A percentile compares a stretch with the other conserved stretches of the same genome.
phyloP scores from a whole-genome alignment of 1,284 basidiomycete genomes.

The Malassezia japonica region DNA sequence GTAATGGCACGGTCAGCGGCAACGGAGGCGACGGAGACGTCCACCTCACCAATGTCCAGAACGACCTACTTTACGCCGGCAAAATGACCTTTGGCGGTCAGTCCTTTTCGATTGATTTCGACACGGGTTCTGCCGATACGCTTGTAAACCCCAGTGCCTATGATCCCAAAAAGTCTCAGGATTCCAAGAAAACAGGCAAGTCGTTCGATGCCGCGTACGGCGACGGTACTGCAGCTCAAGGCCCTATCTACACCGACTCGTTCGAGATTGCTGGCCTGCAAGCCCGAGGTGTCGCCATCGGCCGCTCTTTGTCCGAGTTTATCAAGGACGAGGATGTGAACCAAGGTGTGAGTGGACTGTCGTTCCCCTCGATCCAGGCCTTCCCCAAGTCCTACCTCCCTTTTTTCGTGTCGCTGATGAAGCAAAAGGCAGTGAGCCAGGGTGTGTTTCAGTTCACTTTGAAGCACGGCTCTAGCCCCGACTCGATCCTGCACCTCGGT shows the following conservation, averaged over 20 bases:
- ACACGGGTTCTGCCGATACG: conserved; percentile 43
- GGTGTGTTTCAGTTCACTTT: conserved; percentile 54
- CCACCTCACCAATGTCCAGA: conserved; percentile 25
- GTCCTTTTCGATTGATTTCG: conserved; percentile 38
- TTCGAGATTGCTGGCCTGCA: conserved; percentile 49
- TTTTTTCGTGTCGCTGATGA: conserved; percentile 26
- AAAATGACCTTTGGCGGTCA: conserved; percentile 33
- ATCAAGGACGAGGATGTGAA: conserved; percentile 21
- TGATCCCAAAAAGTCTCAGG: conserved; percentile 25
- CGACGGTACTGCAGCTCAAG: conserved; percentile 55
- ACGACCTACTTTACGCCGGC: conserved; percentile 38
- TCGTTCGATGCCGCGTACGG: conserved; percentile 55
- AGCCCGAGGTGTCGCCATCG: conserved; percentile 46
- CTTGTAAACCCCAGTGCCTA: conserved; percentile 37
- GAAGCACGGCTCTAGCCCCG: conserved; percentile 50
- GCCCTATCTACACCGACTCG: conserved; percentile 55
- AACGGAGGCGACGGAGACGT: conserved; percentile 45
- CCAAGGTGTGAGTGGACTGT: conserved; percentile 48
- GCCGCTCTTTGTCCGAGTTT: conserved; percentile 42
- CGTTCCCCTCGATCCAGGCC: conserved; percentile 26
- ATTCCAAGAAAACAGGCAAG: conserved; percentile 29
- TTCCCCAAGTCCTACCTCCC: conserved; percentile 26
- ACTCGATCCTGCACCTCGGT: conserved; percentile 58
- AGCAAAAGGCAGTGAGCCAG: conserved; percentile 23
- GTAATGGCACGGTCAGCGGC: conserved; percentile 40